These are phyloP conservation scores for Cladosporium sp. DNA, from an alignment of 2,329 filamentous ascomycete species.

Conservation along the genomic window DNA sequence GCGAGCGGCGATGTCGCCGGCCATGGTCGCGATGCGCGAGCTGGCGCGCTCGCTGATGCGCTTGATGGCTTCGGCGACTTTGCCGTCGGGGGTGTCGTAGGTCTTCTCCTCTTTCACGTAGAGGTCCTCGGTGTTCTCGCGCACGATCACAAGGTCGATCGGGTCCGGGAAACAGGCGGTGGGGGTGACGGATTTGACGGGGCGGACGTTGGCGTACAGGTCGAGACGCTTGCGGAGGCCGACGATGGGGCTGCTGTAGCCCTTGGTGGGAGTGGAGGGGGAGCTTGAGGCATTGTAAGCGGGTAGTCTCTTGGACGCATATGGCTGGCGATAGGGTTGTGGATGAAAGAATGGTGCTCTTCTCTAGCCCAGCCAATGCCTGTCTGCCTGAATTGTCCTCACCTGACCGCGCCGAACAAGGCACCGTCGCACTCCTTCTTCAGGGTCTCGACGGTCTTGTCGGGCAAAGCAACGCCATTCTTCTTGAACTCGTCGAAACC, in stretches of 20 bases:
- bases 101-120: slow-evolving; percentile 97
- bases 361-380: too few relatives aligned
- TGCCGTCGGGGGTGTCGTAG: slow-evolving; percentile 65
- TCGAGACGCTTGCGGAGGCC: slow-evolving; percentile 92
- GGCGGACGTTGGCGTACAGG: slow-evolving; percentile 95
- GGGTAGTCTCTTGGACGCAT: not conserved
- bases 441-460: slow-evolving; percentile 84
- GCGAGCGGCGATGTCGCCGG: slow-evolving; percentile 87
- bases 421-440: slow-evolving; percentile 91
- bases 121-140: slow-evolving; percentile 97
- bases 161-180: slow-evolving; percentile 54
- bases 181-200: slow-evolving; percentile 75
- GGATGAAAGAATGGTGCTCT: slow-evolving; percentile 40
- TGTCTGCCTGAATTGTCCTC: not conserved
- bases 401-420: slow-evolving; percentile 84
- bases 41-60: slow-evolving; percentile 85
- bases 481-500: slow-evolving; percentile 92
- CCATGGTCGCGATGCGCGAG: slow-evolving; percentile 84
- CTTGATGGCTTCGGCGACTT: slow-evolving; percentile 96
- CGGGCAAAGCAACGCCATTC: slow-evolving; percentile 82
- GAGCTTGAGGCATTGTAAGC: slow-evolving; percentile 51
- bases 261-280: slow-evolving; percentile 81
- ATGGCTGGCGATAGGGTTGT: not conserved
- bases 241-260: slow-evolving; percentile 95
- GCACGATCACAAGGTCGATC: slow-evolving; percentile 96